A percentile compares a stretch with the other conserved stretches of the same genome.
Conservation (phyloP, 495 filamentous ascomycete species). For the Penicillium fimorum region DNA sequence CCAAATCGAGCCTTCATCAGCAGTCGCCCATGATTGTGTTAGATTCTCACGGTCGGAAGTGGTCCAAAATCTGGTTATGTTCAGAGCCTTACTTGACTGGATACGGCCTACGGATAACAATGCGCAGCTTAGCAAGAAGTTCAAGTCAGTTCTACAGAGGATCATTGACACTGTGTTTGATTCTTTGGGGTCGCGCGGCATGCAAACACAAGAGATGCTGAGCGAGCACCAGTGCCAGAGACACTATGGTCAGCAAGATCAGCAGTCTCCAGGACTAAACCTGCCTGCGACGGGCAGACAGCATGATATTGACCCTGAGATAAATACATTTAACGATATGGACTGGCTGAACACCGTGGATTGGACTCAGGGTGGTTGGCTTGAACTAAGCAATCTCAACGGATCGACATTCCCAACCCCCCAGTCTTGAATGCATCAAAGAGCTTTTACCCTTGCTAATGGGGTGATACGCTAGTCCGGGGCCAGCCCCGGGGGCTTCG, state of each 20-base stretch:
- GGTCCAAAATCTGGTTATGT: neutral
- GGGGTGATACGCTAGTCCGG: neutral
- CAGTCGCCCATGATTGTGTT: neutral
- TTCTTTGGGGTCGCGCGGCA: neutral
- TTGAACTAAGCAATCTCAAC: neutral
- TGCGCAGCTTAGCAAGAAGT: neutral
- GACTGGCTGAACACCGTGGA: neutral
- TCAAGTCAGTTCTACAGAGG: conserved; percentile 2
- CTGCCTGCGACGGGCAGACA: neutral
- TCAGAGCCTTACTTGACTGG: conserved; percentile 2
- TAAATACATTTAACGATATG: neutral
- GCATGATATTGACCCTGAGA: neutral
- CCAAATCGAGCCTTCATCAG: neutral
- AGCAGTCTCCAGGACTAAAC: neutral
- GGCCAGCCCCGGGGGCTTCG: neutral
- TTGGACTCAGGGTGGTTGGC: neutral
- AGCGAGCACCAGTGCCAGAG: neutral
- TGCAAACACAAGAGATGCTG: neutral
- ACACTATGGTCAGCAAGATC: neutral
- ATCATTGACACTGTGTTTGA: neutral
- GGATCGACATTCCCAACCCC: neutral
- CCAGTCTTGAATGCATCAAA: neutral
- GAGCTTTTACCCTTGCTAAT: neutral
- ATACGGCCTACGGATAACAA: conserved; percentile 1
- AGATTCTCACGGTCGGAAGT: neutral